Conservation (phyloP, 805 yeast genomes). For the Metschnikowia continentalis region DNA sequence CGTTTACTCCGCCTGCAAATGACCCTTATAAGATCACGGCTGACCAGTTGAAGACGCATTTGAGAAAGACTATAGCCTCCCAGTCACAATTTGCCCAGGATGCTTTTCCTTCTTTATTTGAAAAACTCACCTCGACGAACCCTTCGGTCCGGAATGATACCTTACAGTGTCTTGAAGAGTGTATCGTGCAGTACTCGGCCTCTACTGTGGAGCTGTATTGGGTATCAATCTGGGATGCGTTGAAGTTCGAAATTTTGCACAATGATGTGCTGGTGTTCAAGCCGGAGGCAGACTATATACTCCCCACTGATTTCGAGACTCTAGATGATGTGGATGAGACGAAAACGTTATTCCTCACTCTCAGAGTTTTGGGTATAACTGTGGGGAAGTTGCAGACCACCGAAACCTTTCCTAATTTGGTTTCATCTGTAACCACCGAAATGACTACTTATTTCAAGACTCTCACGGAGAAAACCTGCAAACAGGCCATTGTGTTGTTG, state of each 20-base stretch:
- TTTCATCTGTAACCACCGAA: slow-evolving; percentile 33
- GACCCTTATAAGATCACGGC: slow-evolving; percentile 84
- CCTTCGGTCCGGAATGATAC: slow-evolving; percentile 72
- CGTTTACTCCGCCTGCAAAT: slow-evolving; percentile 87
- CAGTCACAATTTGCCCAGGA: slow-evolving; percentile 64
- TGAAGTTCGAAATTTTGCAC: slow-evolving; percentile 86
- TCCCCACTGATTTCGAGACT: slow-evolving; percentile 24
- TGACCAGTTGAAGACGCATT: slow-evolving; percentile 57
- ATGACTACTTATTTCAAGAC: slow-evolving; percentile 48
- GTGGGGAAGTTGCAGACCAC: slow-evolving; percentile 33
- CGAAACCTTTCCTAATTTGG: slow-evolving; percentile 31
- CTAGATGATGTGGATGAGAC: slow-evolving; percentile 35
- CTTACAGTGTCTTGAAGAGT: slow-evolving; percentile 53
- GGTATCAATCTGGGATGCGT: slow-evolving; percentile 78
- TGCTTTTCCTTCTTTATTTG: slow-evolving; percentile 70
- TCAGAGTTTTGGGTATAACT: slow-evolving; percentile 25
- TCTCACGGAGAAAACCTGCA: slow-evolving; percentile 49
- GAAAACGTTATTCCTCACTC: slow-evolving; percentile 33
- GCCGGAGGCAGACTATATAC: slow-evolving; percentile 22
- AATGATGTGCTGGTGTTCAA: slow-evolving; percentile 45
- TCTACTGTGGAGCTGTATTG: slow-evolving; percentile 56
- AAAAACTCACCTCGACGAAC: slow-evolving; percentile 74
- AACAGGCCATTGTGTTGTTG: slow-evolving; percentile 60
- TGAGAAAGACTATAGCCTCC: slow-evolving; percentile 62
- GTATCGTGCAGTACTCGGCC: slow-evolving; percentile 50